phyloP scores from a whole-genome alignment of 306 rosid species.

The Quercus mongolica region DNA sequence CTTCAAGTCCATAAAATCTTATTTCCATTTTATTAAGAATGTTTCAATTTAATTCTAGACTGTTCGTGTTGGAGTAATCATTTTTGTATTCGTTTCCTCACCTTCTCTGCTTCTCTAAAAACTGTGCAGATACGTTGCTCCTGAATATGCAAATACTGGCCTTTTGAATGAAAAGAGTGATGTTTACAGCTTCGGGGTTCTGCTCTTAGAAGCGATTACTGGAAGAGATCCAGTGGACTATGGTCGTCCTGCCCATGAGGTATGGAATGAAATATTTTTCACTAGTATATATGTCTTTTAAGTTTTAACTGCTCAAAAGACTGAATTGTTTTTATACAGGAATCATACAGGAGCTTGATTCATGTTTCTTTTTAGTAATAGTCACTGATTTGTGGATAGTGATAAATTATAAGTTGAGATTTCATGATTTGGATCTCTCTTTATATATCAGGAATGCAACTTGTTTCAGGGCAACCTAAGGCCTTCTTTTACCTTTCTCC shows the following conservation, averaged over 20 bases:
- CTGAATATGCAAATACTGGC: slow-evolving; percentile 91
- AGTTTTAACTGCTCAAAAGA: background rate
- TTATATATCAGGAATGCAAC: background rate
- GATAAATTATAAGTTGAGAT: background rate
- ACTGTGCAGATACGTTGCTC: slow-evolving; percentile 75
- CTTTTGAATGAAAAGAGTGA: slow-evolving; percentile 92
- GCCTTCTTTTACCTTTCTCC: slow-evolving; percentile 12
- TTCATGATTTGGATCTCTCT: slow-evolving; percentile 7
- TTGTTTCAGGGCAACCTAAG: background rate
- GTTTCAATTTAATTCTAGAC: slow-evolving; percentile 7
- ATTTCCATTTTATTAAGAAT: background rate
- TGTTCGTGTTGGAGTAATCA: background rate
- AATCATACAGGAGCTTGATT: slow-evolving; percentile 2
- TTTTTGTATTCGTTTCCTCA: background rate
- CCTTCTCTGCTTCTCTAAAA: background rate
- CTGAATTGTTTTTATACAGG: background rate
- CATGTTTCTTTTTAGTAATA: slow-evolving; percentile 12
- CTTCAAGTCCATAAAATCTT: background rate
- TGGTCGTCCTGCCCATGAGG: slow-evolving; percentile 79
- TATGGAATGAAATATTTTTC: slow-evolving; percentile 27
- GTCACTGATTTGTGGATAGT: background rate
- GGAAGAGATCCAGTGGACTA: slow-evolving; percentile 94
- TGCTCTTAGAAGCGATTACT: slow-evolving; percentile 81
- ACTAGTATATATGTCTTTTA: background rate
- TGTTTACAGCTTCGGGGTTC: slow-evolving; percentile 88